These are phyloP conservation scores for Salvia miltiorrhiza DNA, from an alignment of 257 asterid species.

Conservation along the genomic window DNA sequence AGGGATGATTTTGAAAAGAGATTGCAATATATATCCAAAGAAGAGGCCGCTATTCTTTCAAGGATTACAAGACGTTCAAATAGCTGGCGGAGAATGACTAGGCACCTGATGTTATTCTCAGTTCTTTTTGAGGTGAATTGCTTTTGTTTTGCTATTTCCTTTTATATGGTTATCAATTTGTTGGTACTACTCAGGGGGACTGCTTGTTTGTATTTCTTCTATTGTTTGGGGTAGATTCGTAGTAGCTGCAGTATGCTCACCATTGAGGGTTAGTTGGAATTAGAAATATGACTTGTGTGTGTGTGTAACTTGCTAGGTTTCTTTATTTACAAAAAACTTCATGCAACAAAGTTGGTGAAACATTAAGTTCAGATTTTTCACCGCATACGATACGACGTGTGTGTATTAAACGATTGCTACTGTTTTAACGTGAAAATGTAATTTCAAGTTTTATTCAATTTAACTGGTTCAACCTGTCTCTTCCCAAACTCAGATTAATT, in stretches of 20 bases:
- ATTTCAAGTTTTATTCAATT: too few species aligned
- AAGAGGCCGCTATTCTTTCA: constrained; percentile 72
- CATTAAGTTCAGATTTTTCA: too few species aligned
- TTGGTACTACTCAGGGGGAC: neutral
- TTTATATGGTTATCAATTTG: neutral
- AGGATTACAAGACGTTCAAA: constrained; percentile 65
- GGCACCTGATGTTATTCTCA: constrained; percentile 58
- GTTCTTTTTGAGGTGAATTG: constrained; percentile 68
- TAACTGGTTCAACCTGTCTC: too few species aligned
- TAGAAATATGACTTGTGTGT: too few species aligned
- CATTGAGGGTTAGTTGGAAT: too few species aligned
- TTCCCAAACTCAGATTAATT: too few species aligned
- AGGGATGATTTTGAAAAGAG: constrained; percentile 89
- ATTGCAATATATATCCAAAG: constrained; percentile 79
- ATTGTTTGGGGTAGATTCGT: neutral
- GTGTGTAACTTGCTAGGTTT: too few species aligned
- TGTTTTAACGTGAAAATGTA: too few species aligned
- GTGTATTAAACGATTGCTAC: too few species aligned
- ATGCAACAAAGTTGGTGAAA: too few species aligned
- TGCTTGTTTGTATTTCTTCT: neutral
- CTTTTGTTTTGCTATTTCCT: neutral
- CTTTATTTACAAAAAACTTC: too few species aligned
- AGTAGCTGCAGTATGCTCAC: neutral
- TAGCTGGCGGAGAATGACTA: constrained; percentile 53
- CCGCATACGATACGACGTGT: too few species aligned